Percentiles rank a stretch among this genome's conserved stretches.
Evolutionary conservation across 305 asterid species (phyloP).

Genomic region (Stenogyne calaminthoides): DNA sequence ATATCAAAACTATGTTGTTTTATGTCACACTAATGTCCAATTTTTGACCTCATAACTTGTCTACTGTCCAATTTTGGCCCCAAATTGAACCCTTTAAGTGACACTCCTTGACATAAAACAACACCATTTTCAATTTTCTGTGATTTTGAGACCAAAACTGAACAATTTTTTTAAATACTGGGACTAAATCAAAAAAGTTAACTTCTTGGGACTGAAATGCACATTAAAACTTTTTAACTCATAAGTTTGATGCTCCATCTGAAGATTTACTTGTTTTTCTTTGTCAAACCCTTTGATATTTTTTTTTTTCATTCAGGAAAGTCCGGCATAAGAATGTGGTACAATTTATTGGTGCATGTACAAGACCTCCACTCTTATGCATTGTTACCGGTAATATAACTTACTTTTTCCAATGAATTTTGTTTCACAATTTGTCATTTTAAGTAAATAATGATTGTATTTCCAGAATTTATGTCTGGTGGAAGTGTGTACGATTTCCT

Average conservation of each 20-base stretch:
- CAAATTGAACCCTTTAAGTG: too few species aligned
- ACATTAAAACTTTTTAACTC: too few species aligned
- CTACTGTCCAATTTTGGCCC: too few species aligned
- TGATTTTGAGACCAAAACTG: too few species aligned
- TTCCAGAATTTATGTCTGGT: slow-evolving; percentile 78
- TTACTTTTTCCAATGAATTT: slow-evolving; percentile 3
- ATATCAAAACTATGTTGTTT: background rate
- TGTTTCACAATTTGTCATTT: background rate
- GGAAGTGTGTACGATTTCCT: slow-evolving; percentile 87
- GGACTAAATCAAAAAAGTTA: too few species aligned
- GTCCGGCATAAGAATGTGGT: slow-evolving; percentile 84
- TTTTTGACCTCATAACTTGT: too few species aligned
- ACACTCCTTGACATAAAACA: too few species aligned
- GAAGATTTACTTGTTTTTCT: background rate
- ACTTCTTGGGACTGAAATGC: too few species aligned
- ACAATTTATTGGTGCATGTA: slow-evolving; percentile 85
- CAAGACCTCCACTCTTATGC: slow-evolving; percentile 79
- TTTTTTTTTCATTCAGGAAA: slow-evolving; percentile 57
- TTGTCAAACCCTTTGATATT: slow-evolving; percentile 16
- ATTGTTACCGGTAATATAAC: slow-evolving; percentile 70
- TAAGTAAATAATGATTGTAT: background rate
- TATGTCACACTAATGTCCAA: background rate
- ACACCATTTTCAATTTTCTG: too few species aligned
- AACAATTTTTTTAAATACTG: too few species aligned
- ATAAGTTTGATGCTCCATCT: background rate